Evolutionary conservation across 2,329 filamentous ascomycete species (phyloP), one percentile per base, ranked within the genome.

Genomic region (Remersonia thermophila): DNA sequence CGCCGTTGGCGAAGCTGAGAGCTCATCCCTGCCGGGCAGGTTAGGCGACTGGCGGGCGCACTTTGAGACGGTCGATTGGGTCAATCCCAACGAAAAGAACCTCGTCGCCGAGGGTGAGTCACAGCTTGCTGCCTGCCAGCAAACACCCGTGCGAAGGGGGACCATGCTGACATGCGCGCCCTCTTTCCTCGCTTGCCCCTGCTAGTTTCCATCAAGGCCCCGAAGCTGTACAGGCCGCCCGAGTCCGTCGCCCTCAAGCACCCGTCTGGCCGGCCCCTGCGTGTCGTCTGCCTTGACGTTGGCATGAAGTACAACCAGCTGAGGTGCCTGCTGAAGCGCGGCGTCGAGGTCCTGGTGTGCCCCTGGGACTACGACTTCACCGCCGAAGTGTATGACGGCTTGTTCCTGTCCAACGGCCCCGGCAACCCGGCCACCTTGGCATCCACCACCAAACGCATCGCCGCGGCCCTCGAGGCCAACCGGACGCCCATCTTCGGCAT

Each of bases 291-390:
- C 57, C 74, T 98, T 49, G 91, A 98, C 64, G 89, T 98, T 49
- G 91, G 91, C 58, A 79, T 96, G 69, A 98, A 98, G 65, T 95
- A 84, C 66, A 98, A 96, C 65, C 91, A 98, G 65, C 71, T 98
- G 51, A 76, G 91, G 49, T 98, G 91, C 65, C 78, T 98, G 52
- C 69, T 98, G 41, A 80, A 77, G 52, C 78, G 91, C 49, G 91
- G 91, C 37, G 82, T 96, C 38, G 91, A 98, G 58, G 87, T 96
- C 33, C 65, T 94, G 46, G 85, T 95, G 38, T 87, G 91, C 45
- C 91, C 91, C 8, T 98, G 89, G 87, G 79, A 98, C 63, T 86
- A 95, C 55, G 81, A 96, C 58, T 86, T 96, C 58, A 76, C 80
- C 36, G 80, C 77, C 40, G 81, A 83, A 45, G 77, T 93, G 48